Evolutionary conservation across 148 eudicot genomes (phyloP), one percentile per base, ranked within the genome.

Genomic region (Gaultheria prostrata): DNA sequence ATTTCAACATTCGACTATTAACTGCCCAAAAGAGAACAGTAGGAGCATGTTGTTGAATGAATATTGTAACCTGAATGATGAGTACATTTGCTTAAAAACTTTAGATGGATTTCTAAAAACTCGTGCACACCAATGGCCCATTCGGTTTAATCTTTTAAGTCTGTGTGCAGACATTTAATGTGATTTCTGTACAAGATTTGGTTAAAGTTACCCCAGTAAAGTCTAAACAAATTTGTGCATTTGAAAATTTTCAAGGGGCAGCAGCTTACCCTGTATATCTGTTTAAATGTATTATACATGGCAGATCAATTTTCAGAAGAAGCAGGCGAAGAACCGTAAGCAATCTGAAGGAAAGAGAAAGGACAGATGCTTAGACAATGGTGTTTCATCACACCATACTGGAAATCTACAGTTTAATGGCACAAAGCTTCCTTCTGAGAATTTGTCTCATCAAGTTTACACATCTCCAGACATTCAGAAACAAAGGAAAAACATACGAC

Each of bases 231-330:
- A 54, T 82, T 61, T 12, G 59, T 73, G 18, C 12, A 11, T 18
- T 79, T 48, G 51, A 45, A 78, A 28, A 73, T 43, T 24, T 9
- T 43, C 17, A 79, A 49, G 80, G 20, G 59, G 21, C 74, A 54
- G 57, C 30, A 39, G 74, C 80, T 30, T 80, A 51, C 56, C 35
- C n/a, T 32, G 18, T 33, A 12, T 39, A 46, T 48, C 4, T 51
- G n/a, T 49, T 24, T 50, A 74, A 72, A 28, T 50, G 45, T 82
- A 69, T 51, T 59, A 54, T 56, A 11, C 56, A 33, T 88, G 63
- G 57, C 93, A 92, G 93, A 84, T 87, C 57, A 89, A 71, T 5
- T 87, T 85, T 30, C 87, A 81, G 59, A 87, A 87, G 80, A 89
- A 83, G 82, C 87, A 87, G 82, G 35, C 84, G 28, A 89, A 85